Evolutionary conservation across 495 filamentous ascomycete species (phyloP), one percentile per base, ranked within the genome.

Genomic region (Jackrogersella multiformis): DNA sequence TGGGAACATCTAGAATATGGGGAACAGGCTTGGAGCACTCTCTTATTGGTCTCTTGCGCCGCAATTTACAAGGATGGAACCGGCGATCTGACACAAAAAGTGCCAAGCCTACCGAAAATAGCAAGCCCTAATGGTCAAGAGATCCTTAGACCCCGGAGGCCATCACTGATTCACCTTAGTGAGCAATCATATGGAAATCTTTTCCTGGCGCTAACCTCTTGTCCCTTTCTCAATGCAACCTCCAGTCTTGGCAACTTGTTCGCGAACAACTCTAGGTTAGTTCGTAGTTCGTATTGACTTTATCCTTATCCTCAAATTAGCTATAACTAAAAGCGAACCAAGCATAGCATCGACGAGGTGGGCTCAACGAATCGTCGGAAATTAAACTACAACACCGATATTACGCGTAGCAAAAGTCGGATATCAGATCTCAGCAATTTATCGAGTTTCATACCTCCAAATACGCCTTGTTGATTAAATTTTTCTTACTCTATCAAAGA

Each of bases 1-100:
- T 56, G 61, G 56, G 56, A n/a, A 54, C 61, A 61, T 61, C 61
- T 45, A 70, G 61, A 70, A 65, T 70, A 61, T 61, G 67, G 67
- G 56, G 67, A 51, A 56, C 30, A 42, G 38, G 44, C 66, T 61
- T 58, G 54, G 52, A 42, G 60, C 49, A 28, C 5, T 46, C 15
- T 65, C 51, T 41, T 20, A 65, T 65, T 70, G 61, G 61, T 8
- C 46, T 10, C 15, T 57, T 21, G 5, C 4, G 6, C 23, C 18
- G 42, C 48, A 56, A 46, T 57, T 21, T 20, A 35, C 45, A 26
- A 42, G 61, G 56, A n/a, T n/a, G 59, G 55, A 34, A 57, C 28
- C 55, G 38, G 18, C 34, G 61, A 56, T 59, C 54, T 61, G 34
- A 70, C 23, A 65, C 56, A 54, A 61, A 23, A 61, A 59, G 41